phyloP scores from a whole-genome alignment of 2,329 filamentous ascomycete species.

The Aspergillus fumigatus region DNA sequence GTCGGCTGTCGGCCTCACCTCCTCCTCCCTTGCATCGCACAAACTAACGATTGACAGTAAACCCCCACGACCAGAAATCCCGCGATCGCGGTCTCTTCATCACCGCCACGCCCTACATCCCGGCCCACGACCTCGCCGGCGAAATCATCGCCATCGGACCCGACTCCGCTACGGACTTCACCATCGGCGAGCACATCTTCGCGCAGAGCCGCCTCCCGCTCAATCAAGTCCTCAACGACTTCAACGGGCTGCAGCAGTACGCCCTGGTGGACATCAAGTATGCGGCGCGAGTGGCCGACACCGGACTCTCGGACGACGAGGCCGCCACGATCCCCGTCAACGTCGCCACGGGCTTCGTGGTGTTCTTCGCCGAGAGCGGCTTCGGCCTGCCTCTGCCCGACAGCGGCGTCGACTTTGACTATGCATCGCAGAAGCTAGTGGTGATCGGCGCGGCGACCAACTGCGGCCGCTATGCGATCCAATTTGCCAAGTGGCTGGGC shows the following conservation, averaged over 20 bases:
- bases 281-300: conserved; percentile 29
- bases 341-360: conserved; percentile 27
- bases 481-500: conserved; percentile 29
- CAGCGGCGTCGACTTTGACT: background rate
- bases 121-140: conserved; percentile 34
- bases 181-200: conserved; percentile 31
- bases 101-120: conserved; percentile 25
- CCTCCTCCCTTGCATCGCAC: background rate
- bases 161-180: conserved; percentile 16
- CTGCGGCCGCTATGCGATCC: conserved; percentile 30
- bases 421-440: conserved; percentile 13
- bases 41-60: background rate
- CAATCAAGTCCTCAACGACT: conserved; percentile 3
- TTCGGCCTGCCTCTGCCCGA: conserved; percentile 7
- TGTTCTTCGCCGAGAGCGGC: conserved; percentile 26
- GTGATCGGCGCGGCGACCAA: conserved; percentile 36
- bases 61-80: conserved; percentile 36
- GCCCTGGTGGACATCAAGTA: conserved; percentile 26
- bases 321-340: conserved; percentile 36
- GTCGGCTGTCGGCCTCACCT: conserved; percentile 2
- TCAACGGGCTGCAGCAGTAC: conserved; percentile 36
- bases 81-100: conserved; percentile 35
- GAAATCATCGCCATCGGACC: conserved; percentile 25
- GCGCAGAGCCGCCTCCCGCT: conserved; percentile 14
- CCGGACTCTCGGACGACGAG: conserved; percentile 29